Percentiles rank a stretch among this genome's conserved stretches.
phyloP scores from a whole-genome alignment of 495 filamentous ascomycete genomes.

The Daldinia loculata region DNA sequence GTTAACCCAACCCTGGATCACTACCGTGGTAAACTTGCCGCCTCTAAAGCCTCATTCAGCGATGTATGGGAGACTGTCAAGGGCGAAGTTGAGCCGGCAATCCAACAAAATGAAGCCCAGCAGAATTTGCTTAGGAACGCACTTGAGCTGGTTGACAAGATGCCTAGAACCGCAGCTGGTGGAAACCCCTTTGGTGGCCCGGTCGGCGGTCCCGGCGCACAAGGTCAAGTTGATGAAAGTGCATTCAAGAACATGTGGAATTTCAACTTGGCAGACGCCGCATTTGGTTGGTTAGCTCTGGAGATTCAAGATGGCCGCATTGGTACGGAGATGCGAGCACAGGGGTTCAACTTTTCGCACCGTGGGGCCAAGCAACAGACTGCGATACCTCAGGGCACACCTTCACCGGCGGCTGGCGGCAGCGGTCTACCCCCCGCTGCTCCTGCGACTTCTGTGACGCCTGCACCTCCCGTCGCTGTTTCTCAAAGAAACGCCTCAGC shows the following conservation, averaged over 20 bases:
- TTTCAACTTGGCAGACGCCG: slow-evolving; percentile 97
- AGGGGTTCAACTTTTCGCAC: slow-evolving; percentile 99
- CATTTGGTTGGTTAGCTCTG: slow-evolving; percentile 93
- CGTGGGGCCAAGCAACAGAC: slow-evolving; percentile 69
- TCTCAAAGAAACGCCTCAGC: slow-evolving; percentile 51
- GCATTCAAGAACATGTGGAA: slow-evolving; percentile 99
- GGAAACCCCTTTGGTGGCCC: slow-evolving; percentile 96
- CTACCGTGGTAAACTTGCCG: slow-evolving; percentile 99
- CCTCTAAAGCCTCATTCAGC: slow-evolving; percentile 97
- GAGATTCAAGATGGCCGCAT: slow-evolving; percentile 95
- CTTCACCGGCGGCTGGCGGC: slow-evolving; percentile 45
- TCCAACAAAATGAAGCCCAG: slow-evolving; percentile 90
- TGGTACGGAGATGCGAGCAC: slow-evolving; percentile 96
- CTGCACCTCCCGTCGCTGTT: slow-evolving; percentile 28
- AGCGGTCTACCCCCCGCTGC: slow-evolving; percentile 49
- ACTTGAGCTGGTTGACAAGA: slow-evolving; percentile 89
- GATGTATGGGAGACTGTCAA: slow-evolving; percentile 99
- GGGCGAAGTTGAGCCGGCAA: slow-evolving; percentile 90
- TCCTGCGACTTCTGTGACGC: slow-evolving; percentile 49
- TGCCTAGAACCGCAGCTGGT: slow-evolving; percentile 92
- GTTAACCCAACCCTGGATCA: slow-evolving; percentile 98
- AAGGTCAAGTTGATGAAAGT: slow-evolving; percentile 95
- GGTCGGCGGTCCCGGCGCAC: slow-evolving; percentile 70
- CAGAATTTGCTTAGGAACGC: slow-evolving; percentile 90
- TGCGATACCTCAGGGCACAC: slow-evolving; percentile 46